Conservation (phyloP, 768 basidiomycete genomes). For the Hydnum rufescens region DNA sequence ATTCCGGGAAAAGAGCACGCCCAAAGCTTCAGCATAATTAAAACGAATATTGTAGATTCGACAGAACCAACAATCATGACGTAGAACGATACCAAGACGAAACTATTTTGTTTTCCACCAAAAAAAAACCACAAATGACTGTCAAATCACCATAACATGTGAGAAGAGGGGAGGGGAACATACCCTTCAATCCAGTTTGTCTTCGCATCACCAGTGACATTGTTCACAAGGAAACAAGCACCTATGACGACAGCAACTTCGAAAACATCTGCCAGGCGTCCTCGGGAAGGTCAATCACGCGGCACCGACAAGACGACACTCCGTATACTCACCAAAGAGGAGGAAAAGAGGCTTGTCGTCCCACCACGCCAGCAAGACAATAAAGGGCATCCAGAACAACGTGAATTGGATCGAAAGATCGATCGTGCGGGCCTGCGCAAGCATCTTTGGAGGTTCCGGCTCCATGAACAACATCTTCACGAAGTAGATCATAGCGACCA, state of each 20-base stretch:
- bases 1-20: too few species aligned
- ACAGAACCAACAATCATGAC: conserved; percentile 37
- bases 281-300: too few species aligned
- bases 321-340: conserved; percentile 41
- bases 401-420: conserved; percentile 63
- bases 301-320: too few species aligned
- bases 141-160: too few species aligned
- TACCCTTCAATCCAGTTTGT: conserved; percentile 65
- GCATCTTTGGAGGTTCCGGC: conserved; percentile 28
- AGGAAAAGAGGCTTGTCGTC: conserved; percentile 35
- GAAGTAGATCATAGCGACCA: conserved; percentile 39
- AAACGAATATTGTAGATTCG: too few species aligned
- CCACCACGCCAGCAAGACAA: conserved; percentile 54
- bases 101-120: too few species aligned
- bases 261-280: conserved; percentile 8
- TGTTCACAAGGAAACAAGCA: conserved; percentile 59
- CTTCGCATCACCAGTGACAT: conserved; percentile 57
- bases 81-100: conserved; percentile 46
- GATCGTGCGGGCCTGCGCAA: conserved; percentile 50
- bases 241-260: conserved; percentile 32
- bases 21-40: too few species aligned
- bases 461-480: conserved; percentile 24
- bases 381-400: conserved; percentile 60
- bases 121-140: too few species aligned
- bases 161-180: too few species aligned